Base-by-base conservation (phyloP, 306 rosid genomes). In the Castanea mollissima region DNA sequence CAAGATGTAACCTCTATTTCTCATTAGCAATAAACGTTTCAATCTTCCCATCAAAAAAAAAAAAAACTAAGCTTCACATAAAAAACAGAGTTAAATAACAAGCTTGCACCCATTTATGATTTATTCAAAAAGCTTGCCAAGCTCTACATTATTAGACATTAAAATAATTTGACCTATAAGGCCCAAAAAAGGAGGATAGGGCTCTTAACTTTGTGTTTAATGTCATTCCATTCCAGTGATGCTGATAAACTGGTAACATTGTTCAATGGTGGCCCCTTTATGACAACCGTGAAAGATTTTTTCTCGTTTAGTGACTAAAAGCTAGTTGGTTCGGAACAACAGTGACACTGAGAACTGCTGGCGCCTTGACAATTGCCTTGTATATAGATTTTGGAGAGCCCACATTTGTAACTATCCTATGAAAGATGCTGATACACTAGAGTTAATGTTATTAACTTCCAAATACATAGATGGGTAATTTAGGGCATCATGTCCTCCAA, bases 391-490 rank as follows among this genome's bases (percentile, higher is more conserved):
- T 44, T 11, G 76, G 79, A 21, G 11, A 69, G 23, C 94, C 96
- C 51, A 94, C 97, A 31, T 91, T 80, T 14, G 88, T 94, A 27
- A 90, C 90, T 5, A 78, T 88, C 57, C 97, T 76, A 51, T 77
- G 27, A 78, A 88, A 94, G 55, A 89, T 85, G 92, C 92, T 5
- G 88, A 78, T 71, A 88, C 76, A 11, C 46, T 49, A 10, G 88
- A 79, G 38, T 58, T 56, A 3, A 70, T 18, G 21, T 9, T 19
- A 2, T 0, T 4, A 10, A 88, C 79, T 63, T 80, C 83, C 31
- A 76, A 2, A 78, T 82, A 89, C 96, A 94, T 86, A 72, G 88
- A 75, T 20, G 96, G 97, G 87, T 91, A 94, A 88, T 91, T 92
- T 80, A 92, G 80, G 60, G 94, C 98, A 71, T 92, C 98, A 10